phyloP scores from a whole-genome alignment of 2,329 filamentous ascomycete species.

The Alternaria brassicicola region DNA sequence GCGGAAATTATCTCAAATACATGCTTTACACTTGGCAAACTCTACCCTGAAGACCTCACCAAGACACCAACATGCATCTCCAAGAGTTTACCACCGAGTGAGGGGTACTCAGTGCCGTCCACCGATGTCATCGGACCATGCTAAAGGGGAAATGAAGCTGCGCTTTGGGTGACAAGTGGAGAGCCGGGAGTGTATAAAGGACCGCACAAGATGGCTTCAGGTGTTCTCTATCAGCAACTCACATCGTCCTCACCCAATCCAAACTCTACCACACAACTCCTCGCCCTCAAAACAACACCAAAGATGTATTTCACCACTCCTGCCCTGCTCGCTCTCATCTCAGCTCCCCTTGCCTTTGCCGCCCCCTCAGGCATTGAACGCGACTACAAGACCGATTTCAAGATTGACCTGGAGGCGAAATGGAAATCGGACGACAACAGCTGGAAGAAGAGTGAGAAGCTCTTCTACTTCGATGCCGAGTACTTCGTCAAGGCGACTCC shows the following conservation, averaged over 20 bases:
- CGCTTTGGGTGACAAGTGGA: constrained; percentile 2
- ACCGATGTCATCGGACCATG: constrained; percentile 26
- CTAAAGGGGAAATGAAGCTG: background rate
- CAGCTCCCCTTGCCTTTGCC: constrained; percentile 27
- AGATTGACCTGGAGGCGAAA: constrained; percentile 30
- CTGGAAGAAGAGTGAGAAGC: constrained; percentile 33
- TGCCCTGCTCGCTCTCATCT: constrained; percentile 25
- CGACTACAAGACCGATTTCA: constrained; percentile 26
- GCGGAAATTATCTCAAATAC: constrained; percentile 15
- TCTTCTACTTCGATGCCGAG: constrained; percentile 56
- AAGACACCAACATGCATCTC: constrained; percentile 16
- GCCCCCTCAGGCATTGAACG: constrained; percentile 21
- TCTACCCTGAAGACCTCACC: constrained; percentile 4
- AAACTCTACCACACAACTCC: background rate
- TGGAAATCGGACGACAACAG: constrained; percentile 25
- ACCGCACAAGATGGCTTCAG: background rate
- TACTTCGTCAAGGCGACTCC: constrained; percentile 58
- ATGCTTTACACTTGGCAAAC: constrained; percentile 22
- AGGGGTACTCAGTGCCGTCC: constrained; percentile 3
- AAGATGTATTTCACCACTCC: constrained; percentile 33
- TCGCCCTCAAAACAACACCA: background rate
- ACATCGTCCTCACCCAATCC: background rate
- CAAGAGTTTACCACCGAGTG: constrained; percentile 20
- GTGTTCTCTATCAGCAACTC: constrained; percentile 10
- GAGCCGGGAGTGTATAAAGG: constrained; percentile 27